Evolutionary conservation across 805 yeast species (phyloP).

Genomic region (Candida nemodendra): DNA sequence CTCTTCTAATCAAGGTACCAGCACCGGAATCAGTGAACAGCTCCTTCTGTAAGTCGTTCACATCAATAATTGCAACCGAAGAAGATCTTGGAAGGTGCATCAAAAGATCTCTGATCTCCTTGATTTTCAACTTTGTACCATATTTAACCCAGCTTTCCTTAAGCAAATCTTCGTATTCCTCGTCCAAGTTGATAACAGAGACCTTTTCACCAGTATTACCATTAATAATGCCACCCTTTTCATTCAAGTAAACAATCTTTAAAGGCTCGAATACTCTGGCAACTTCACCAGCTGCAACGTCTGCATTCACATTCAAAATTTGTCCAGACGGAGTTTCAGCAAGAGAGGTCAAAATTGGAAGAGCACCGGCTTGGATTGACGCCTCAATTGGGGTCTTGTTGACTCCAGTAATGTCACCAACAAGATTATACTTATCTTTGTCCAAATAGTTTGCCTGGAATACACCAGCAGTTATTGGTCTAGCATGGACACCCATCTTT

Average conservation of each 20-base stretch:
- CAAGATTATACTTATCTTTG: conserved; percentile 85
- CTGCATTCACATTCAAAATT: conserved; percentile 95
- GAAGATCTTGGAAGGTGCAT: conserved; percentile 95
- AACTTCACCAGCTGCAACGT: conserved; percentile 97
- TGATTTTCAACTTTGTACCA: conserved; percentile 96
- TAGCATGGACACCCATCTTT: conserved; percentile 93
- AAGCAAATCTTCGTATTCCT: conserved; percentile 88
- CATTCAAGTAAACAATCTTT: conserved; percentile 93
- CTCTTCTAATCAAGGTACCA: conserved; percentile 97
- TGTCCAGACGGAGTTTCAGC: conserved; percentile 98
- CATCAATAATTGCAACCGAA: conserved; percentile 95
- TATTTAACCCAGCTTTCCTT: conserved; percentile 97
- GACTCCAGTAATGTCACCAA: conserved; percentile 84
- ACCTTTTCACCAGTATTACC: conserved; percentile 90
- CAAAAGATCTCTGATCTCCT: conserved; percentile 91
- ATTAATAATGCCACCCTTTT: conserved; percentile 95
- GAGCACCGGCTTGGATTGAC: conserved; percentile 91
- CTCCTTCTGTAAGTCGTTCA: conserved; percentile 93
- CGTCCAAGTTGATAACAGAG: conserved; percentile 88
- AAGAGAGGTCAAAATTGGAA: conserved; percentile 92
- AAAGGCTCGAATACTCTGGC: conserved; percentile 97
- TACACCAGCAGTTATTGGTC: conserved; percentile 98
- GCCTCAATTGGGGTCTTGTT: conserved; percentile 91
- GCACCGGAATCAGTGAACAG: conserved; percentile 98
- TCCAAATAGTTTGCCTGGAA: conserved; percentile 91